These are phyloP conservation scores for Fusarium euwallaceae DNA, from an alignment of 2,329 filamentous ascomycete genomes.

Conservation along the genomic window DNA sequence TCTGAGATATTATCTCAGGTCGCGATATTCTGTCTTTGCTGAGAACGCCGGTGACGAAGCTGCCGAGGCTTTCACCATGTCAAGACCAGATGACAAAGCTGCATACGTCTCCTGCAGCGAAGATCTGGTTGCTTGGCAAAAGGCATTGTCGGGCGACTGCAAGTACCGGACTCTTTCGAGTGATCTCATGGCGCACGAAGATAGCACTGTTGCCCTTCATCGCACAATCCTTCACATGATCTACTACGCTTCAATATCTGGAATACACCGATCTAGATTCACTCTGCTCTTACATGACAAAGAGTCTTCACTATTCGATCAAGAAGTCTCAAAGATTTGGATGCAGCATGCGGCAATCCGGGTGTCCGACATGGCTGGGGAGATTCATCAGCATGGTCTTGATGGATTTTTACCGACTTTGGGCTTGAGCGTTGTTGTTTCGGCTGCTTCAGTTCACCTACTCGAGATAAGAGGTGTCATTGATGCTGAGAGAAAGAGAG, in stretches of 20 bases:
- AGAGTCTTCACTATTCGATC: constrained; percentile 73
- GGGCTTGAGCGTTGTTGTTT: constrained; percentile 87
- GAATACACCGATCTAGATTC: constrained; percentile 89
- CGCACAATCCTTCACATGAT: constrained; percentile 91
- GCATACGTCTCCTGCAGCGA: constrained; percentile 65
- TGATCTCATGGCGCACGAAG: neutral
- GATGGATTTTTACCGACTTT: constrained; percentile 87
- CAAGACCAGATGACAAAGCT: constrained; percentile 3
- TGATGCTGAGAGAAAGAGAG: constrained; percentile 4
- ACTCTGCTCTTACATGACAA: constrained; percentile 68
- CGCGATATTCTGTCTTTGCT: constrained; percentile 88
- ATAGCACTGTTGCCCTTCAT: constrained; percentile 72
- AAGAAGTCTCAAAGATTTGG: constrained; percentile 83
- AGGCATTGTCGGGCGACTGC: constrained; percentile 76
- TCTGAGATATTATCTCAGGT: constrained; percentile 86
- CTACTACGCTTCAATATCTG: constrained; percentile 89
- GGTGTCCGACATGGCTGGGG: constrained; percentile 84
- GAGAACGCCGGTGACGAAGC: constrained; percentile 81
- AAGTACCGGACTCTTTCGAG: constrained; percentile 70
- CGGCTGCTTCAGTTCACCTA: constrained; percentile 91
- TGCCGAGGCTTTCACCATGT: constrained; percentile 54
- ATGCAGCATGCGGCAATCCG: constrained; percentile 87
- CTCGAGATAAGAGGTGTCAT: constrained; percentile 55
- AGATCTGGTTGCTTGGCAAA: constrained; percentile 81
- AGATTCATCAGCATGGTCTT: constrained; percentile 77